Base-by-base conservation (phyloP, 495 filamentous ascomycete genomes). In the Oidiodendron maius region DNA sequence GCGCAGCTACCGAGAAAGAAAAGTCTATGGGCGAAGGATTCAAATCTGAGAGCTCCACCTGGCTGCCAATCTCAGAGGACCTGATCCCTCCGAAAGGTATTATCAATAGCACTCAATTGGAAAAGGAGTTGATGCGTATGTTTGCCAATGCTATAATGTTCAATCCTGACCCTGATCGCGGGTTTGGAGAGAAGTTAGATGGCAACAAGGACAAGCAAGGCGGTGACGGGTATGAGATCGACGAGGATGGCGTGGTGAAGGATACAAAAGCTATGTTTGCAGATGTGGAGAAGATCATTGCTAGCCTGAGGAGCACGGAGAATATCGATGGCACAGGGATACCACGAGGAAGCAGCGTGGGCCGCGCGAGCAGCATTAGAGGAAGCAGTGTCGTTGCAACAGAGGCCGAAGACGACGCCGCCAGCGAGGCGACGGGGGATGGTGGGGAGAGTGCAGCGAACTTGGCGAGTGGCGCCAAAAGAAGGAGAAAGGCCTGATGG, bases 141-240 rank as follows among this genome's bases (percentile, higher is more conserved):
- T 96, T 96, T 59, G 84, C 87, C 42, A 98, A 98, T 59, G 91
- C 91, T 12, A 82, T 96, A 60, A 96, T 97, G 93, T 98, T 89
- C 74, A 98, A 97, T 54, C 80, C 84, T 0, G 80, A 87, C 49
- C 77, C 83, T 0, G 64, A 71, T 23, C 81, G 85, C 30, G 84
- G 84, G 0, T 78, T 87, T 30, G 83, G 84, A 0, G n/a, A 4
- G 3, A 3, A 11, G 3, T 44, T 23, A 2, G 41, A 77, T 73
- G 2, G 84, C 86, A 54, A 53, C 58, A 58, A 51, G 15, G 56
- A 44, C 1, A 58, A 51, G 23, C 58, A 61, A 2, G 69, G 53
- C 10, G 52, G 57, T 55, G 68, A 58, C 5, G 51, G 48, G 3
- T 58, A 73, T 61, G 36, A 53, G 17, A 51, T 60, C 13, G 56